Conservation (phyloP, 768 basidiomycete species). For the Mycena venus region DNA sequence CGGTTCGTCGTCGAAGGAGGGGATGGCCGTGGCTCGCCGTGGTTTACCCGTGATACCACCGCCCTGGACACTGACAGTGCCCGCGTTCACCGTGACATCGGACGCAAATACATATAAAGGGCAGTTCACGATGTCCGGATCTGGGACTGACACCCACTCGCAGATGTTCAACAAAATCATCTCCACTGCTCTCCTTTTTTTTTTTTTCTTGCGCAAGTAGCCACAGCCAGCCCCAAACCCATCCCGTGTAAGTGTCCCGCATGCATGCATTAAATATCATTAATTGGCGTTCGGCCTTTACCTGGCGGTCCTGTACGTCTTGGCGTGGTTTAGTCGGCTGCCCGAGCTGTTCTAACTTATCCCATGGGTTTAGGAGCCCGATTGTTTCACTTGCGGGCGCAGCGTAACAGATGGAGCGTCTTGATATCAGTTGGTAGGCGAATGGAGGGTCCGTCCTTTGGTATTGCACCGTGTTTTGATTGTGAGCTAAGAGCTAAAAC, state of each 20-base stretch:
- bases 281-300: not conserved
- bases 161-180: constrained; percentile 8
- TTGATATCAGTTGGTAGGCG: not conserved
- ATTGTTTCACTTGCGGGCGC: not conserved
- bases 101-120: not conserved
- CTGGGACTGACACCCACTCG: constrained; percentile 1
- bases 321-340: not conserved
- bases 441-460: not conserved
- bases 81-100: constrained; percentile 3
- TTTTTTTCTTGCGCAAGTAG: not conserved
- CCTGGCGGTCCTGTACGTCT: not conserved
- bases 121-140: constrained; percentile 5
- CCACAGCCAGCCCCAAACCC: not conserved
- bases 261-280: not conserved
- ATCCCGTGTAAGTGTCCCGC: not conserved
- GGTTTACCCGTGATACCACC: constrained; percentile 1
- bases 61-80: constrained; percentile 4
- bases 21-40: not conserved
- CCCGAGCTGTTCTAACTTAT: not conserved
- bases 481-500: not conserved
- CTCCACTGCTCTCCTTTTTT: constrained; percentile 8
- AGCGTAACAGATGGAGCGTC: not conserved
- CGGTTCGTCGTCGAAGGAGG: constrained; percentile 6
- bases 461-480: not conserved
- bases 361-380: not conserved